Percentiles rank a stretch among this genome's conserved stretches.
phyloP scores from a whole-genome alignment of 176 grass and related monocot species.

The Hsuehochloa calcarea region DNA sequence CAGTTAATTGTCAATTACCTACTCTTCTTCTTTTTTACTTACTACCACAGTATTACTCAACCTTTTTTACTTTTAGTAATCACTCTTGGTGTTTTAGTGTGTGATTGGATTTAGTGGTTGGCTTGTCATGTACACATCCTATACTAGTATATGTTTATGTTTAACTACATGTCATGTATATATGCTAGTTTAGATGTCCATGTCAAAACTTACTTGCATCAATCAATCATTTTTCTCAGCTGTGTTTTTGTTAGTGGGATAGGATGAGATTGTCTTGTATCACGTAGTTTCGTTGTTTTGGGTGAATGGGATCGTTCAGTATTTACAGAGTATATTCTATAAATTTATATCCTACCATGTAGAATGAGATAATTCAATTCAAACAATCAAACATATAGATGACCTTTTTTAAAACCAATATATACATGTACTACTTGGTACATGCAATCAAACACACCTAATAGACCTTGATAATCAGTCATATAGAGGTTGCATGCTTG shows the following conservation, averaged over 20 bases:
- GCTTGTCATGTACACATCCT: conserved; percentile 31
- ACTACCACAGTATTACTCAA: background rate
- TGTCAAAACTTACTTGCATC: conserved; percentile 21
- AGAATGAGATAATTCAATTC: too few species aligned
- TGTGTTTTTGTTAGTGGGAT: background rate
- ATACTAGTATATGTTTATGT: background rate
- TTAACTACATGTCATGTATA: conserved; percentile 16
- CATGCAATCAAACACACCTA: too few species aligned
- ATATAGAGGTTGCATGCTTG: background rate
- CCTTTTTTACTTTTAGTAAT: background rate
- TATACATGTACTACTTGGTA: too few species aligned
- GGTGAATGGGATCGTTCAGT: too few species aligned
- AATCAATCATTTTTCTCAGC: conserved; percentile 21
- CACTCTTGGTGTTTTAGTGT: background rate
- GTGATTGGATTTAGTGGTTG: conserved; percentile 18
- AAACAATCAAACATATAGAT: too few species aligned
- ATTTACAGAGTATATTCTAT: too few species aligned
- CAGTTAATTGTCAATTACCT: conserved; percentile 14
- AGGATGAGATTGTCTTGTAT: too few species aligned
- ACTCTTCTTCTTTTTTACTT: background rate
- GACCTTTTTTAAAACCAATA: too few species aligned
- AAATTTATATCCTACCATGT: too few species aligned
- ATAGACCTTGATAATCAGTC: too few species aligned
- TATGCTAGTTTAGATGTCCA: conserved; percentile 38
- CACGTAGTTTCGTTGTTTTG: too few species aligned